phyloP scores from a whole-genome alignment of 1,284 basidiomycete genomes.

The Xerocomus minutiporus region DNA sequence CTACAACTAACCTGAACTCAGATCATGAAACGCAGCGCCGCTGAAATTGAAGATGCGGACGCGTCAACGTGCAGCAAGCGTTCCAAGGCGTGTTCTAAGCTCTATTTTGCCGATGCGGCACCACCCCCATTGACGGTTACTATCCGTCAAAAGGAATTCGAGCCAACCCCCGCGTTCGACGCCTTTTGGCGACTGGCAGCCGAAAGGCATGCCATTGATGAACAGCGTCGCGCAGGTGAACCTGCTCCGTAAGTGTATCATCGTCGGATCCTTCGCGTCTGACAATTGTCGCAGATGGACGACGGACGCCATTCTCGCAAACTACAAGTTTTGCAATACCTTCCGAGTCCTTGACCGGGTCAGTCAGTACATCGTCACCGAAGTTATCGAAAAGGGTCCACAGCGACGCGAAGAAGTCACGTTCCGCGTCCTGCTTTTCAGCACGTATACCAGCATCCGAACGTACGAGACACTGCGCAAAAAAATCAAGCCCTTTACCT shows the following conservation, averaged over 20 bases:
- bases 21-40: slow-evolving; percentile 21
- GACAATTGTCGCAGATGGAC: slow-evolving; percentile 47
- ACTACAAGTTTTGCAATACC: slow-evolving; percentile 56
- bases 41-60: slow-evolving; percentile 10
- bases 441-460: slow-evolving; percentile 53
- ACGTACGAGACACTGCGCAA: slow-evolving; percentile 55
- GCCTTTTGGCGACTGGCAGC: slow-evolving; percentile 55
- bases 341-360: slow-evolving; percentile 58
- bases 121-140: slow-evolving; percentile 34
- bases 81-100: slow-evolving; percentile 17
- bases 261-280: slow-evolving; percentile 10
- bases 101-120: slow-evolving; percentile 12
- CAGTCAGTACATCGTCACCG: slow-evolving; percentile 53
- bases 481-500: slow-evolving; percentile 49
- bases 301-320: slow-evolving; percentile 44
- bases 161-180: slow-evolving; percentile 51
- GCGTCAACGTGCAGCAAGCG: slow-evolving; percentile 23
- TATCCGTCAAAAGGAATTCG: slow-evolving; percentile 36
- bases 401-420: slow-evolving; percentile 50
- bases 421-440: slow-evolving; percentile 60
- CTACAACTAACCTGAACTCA: slow-evolving; percentile 7
- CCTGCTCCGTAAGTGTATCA: slow-evolving; percentile 44
- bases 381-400: slow-evolving; percentile 60
- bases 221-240: slow-evolving; percentile 45
- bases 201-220: slow-evolving; percentile 54